Evolutionary conservation across 2,329 filamentous ascomycete species (phyloP).

Genomic region (Drechmeria coniospora): DNA sequence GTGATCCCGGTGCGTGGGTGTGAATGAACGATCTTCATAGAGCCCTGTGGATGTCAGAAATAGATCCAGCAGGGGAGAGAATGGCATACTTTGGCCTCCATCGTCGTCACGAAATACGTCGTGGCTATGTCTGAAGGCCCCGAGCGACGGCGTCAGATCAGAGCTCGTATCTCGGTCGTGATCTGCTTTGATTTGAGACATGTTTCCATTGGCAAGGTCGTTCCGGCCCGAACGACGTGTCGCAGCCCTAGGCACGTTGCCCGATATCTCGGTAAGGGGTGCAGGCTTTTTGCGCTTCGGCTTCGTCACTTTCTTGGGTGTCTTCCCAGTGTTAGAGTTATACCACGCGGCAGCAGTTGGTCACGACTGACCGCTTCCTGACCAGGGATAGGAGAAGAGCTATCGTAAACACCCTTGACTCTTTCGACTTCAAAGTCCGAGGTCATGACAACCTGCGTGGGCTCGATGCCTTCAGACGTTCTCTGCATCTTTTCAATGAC

Average conservation of each 20-base stretch:
- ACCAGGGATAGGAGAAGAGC: slow-evolving; percentile 30
- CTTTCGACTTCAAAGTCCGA: slow-evolving; percentile 33
- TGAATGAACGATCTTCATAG: slow-evolving; percentile 10
- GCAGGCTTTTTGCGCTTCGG: slow-evolving; percentile 16
- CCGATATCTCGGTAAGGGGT: slow-evolving; percentile 18
- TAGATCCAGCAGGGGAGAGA: not conserved
- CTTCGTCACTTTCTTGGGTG: slow-evolving; percentile 15
- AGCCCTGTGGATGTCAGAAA: slow-evolving; percentile 11
- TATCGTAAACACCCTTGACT: slow-evolving; percentile 43
- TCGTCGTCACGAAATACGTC: slow-evolving; percentile 18
- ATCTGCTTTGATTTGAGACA: slow-evolving; percentile 6
- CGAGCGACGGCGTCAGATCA: slow-evolving; percentile 7
- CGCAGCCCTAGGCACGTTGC: slow-evolving; percentile 16
- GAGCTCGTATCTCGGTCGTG: slow-evolving; percentile 4
- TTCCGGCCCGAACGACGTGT: slow-evolving; percentile 10
- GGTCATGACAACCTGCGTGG: slow-evolving; percentile 50
- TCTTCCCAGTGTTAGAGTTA: slow-evolving; percentile 7
- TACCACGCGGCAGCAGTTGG: too few species aligned
- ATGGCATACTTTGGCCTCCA: slow-evolving; percentile 9
- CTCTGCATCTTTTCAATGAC: slow-evolving; percentile 52
- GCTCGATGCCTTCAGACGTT: slow-evolving; percentile 47
- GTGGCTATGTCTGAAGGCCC: slow-evolving; percentile 9
- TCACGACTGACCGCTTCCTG: slow-evolving; percentile 18
- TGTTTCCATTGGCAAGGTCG: slow-evolving; percentile 7
- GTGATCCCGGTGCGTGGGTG: slow-evolving; percentile 9